These are phyloP conservation scores for Fusarium pseudonygamai DNA, from an alignment of 2,329 filamentous ascomycete species.

Conservation along the genomic window DNA sequence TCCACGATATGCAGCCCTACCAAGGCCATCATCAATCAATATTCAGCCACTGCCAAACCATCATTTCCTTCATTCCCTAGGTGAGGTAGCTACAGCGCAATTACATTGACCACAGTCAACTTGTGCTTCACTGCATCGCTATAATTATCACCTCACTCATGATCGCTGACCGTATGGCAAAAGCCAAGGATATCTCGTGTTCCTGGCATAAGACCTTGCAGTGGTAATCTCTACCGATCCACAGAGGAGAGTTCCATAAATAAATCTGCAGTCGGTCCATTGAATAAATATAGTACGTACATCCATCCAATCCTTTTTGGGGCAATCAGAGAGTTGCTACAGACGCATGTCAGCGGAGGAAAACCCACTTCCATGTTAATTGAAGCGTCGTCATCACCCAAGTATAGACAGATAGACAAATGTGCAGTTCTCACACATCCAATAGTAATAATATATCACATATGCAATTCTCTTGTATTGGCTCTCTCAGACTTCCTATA, in stretches of 20 bases:
- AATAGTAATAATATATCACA: not conserved
- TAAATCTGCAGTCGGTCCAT: constrained; percentile 13
- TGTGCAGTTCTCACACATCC: not conserved
- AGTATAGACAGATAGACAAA: not conserved
- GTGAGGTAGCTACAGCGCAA: not conserved
- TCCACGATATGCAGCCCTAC: constrained; percentile 23
- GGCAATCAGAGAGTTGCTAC: not conserved
- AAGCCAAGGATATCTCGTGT: constrained; percentile 1
- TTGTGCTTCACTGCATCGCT: constrained; percentile 8
- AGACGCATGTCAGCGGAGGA: constrained; percentile 14
- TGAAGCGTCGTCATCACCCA: constrained; percentile 24
- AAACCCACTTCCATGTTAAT: constrained; percentile 10
- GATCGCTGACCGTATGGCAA: not conserved
- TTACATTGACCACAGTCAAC: not conserved
- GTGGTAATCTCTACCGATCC: constrained; percentile 30
- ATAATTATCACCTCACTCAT: not conserved
- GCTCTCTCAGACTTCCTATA: not conserved
- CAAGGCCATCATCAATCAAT: not conserved
- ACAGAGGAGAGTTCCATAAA: constrained; percentile 33
- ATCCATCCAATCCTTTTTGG: not conserved
- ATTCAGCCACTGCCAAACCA: constrained; percentile 18
- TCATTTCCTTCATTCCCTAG: not conserved
- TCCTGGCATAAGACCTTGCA: constrained; percentile 19
- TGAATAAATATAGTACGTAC: constrained; percentile 13
- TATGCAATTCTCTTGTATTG: not conserved